Conservation (phyloP, 495 filamentous ascomycete species). For the Glutinoglossum americanum region DNA sequence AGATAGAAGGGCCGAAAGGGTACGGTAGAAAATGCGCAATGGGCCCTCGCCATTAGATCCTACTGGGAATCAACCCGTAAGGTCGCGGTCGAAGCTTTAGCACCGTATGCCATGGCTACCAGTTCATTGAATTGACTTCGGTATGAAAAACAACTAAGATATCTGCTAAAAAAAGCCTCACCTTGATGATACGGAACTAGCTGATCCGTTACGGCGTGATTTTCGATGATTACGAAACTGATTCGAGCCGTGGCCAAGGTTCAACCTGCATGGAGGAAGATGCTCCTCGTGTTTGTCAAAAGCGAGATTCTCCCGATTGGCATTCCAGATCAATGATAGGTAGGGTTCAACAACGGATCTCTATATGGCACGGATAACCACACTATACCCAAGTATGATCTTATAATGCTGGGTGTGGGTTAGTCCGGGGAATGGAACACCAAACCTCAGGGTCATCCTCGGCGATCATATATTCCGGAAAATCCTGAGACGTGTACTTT, state of each 20-base stretch:
- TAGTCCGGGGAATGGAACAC: not conserved
- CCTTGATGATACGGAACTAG: not conserved
- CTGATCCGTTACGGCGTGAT: not conserved
- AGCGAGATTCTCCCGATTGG: not conserved
- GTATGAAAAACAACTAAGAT: not conserved
- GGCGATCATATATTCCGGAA: not conserved
- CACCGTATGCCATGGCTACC: not conserved
- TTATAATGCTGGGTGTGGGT: not conserved
- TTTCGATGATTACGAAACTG: not conserved
- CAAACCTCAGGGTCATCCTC: not conserved
- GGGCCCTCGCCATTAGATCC: not conserved
- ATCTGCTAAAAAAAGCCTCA: not conserved
- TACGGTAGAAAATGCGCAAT: not conserved
- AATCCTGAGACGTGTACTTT: not conserved
- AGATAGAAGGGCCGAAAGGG: constrained; percentile 34
- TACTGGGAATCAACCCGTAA: not conserved
- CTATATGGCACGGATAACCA: not conserved
- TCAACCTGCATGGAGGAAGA: not conserved
- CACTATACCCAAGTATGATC: not conserved
- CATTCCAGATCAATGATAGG: not conserved
- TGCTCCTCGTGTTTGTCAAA: not conserved
- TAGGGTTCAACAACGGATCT: not conserved
- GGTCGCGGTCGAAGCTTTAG: not conserved
- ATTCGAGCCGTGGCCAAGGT: not conserved
- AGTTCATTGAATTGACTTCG: not conserved